Evolutionary conservation across 2,329 filamentous ascomycete genomes (phyloP).

Genomic region (Colletotrichum melonis): DNA sequence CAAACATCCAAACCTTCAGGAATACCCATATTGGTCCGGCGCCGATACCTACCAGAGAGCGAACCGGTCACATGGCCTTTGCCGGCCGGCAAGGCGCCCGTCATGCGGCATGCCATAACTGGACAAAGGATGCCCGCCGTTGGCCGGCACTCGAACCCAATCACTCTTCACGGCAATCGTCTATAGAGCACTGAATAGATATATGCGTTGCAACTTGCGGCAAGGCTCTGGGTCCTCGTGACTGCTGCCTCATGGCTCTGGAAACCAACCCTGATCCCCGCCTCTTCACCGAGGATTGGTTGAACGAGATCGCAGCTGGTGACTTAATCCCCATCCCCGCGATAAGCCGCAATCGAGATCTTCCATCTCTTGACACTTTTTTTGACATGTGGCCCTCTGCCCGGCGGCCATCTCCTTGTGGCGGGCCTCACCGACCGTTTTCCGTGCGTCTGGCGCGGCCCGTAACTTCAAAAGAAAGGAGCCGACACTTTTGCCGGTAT

Average conservation of each 20-base stretch:
- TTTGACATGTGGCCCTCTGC: slow-evolving; percentile 18
- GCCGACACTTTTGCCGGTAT: not conserved
- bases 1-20: not conserved
- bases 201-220: not conserved
- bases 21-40: not conserved
- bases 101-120: slow-evolving; percentile 28
- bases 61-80: not conserved
- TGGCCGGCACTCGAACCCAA: not conserved
- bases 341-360: slow-evolving; percentile 31
- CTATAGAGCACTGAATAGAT: not conserved
- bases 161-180: not conserved
- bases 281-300: slow-evolving; percentile 26
- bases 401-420: not conserved
- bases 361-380: not conserved
- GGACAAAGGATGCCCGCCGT: not conserved
- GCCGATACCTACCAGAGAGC: not conserved
- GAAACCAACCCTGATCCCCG: slow-evolving; percentile 18
- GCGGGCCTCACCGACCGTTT: not conserved
- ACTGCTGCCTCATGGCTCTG: not conserved
- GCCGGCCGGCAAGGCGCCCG: slow-evolving; percentile 3
- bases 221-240: slow-evolving; percentile 28
- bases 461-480: slow-evolving; percentile 6
- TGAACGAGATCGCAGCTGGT: slow-evolving; percentile 3
- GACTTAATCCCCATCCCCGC: not conserved
- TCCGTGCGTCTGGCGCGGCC: slow-evolving; percentile 25